A percentile compares a stretch with the other conserved stretches of the same genome.
Evolutionary conservation across 148 eudicot species (phyloP).

Genomic region (Persicaria tinctoria): DNA sequence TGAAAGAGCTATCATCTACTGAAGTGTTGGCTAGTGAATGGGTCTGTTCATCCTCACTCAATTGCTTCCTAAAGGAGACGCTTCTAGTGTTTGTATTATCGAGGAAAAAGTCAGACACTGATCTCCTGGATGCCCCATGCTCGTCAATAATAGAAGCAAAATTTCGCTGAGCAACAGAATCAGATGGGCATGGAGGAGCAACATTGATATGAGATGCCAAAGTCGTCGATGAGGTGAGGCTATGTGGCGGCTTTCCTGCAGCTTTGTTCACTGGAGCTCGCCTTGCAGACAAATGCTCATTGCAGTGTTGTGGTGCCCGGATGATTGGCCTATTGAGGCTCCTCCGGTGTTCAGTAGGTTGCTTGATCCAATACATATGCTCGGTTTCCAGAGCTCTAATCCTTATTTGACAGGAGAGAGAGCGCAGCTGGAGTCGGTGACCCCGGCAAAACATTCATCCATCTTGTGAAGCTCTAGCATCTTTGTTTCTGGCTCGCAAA

Average conservation of each 20-base stretch:
- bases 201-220: conserved; percentile 41
- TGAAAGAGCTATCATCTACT: conserved; percentile 43
- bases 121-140: conserved; percentile 93
- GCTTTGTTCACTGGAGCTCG: conserved; percentile 30
- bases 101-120: conserved; percentile 64
- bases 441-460: too few species aligned
- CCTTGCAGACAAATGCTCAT: conserved; percentile 45
- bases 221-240: conserved; percentile 32
- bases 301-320: neutral
- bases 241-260: conserved; percentile 35
- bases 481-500: too few species aligned
- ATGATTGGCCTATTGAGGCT: too few species aligned
- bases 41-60: conserved; percentile 42
- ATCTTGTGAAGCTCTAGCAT: too few species aligned
- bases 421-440: too few species aligned
- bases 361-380: too few species aligned
- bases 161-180: conserved; percentile 51
- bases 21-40: conserved; percentile 12
- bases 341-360: too few species aligned
- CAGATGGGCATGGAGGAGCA: conserved; percentile 36
- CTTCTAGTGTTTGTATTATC: conserved; percentile 57
- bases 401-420: too few species aligned
- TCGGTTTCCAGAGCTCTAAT: too few species aligned
- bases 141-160: conserved; percentile 70
- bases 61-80: conserved; percentile 75